Conservation (phyloP, 768 basidiomycete species). For the Gloeostereum incarnatum region DNA sequence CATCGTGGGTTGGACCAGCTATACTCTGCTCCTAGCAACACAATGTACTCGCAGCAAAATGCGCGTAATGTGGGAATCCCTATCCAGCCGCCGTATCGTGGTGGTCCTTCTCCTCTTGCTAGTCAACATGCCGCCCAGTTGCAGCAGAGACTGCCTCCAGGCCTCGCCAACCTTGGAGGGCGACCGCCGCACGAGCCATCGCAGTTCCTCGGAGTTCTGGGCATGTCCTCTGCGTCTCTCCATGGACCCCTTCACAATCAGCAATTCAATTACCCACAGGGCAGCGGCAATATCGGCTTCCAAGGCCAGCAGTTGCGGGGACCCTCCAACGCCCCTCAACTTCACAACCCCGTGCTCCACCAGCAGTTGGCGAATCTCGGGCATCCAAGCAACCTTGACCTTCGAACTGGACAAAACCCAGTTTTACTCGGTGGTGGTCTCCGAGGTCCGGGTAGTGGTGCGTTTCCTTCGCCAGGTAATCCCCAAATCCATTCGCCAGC, state of each 20-base stretch:
- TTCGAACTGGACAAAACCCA: constrained; percentile 44
- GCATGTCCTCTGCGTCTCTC: constrained; percentile 31
- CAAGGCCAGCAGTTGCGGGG: constrained; percentile 41
- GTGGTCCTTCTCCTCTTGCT: constrained; percentile 56
- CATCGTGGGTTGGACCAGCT: constrained; percentile 46
- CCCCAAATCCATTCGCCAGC: constrained; percentile 33
- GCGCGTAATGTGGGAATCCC: constrained; percentile 44
- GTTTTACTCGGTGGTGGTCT: constrained; percentile 37
- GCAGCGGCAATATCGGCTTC: constrained; percentile 34
- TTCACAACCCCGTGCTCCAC: constrained; percentile 35
- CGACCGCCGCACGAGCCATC: constrained; percentile 74
- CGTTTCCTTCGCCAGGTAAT: constrained; percentile 35
- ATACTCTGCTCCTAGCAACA: constrained; percentile 38
- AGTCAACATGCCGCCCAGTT: constrained; percentile 36
- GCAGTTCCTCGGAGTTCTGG: constrained; percentile 49
- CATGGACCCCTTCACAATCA: constrained; percentile 39
- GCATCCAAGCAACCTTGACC: constrained; percentile 44
- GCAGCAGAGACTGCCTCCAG: constrained; percentile 60
- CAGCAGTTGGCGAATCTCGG: constrained; percentile 44
- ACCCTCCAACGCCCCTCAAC: constrained; percentile 37
- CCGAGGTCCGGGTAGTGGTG: constrained; percentile 38
- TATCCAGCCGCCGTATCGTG: constrained; percentile 55
- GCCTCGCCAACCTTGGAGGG: constrained; percentile 73
- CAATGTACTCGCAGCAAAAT: constrained; percentile 45
- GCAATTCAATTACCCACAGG: constrained; percentile 45